Evolutionary conservation across 2,329 filamentous ascomycete species (phyloP).

Genomic region (Trichoderma lentiforme): DNA sequence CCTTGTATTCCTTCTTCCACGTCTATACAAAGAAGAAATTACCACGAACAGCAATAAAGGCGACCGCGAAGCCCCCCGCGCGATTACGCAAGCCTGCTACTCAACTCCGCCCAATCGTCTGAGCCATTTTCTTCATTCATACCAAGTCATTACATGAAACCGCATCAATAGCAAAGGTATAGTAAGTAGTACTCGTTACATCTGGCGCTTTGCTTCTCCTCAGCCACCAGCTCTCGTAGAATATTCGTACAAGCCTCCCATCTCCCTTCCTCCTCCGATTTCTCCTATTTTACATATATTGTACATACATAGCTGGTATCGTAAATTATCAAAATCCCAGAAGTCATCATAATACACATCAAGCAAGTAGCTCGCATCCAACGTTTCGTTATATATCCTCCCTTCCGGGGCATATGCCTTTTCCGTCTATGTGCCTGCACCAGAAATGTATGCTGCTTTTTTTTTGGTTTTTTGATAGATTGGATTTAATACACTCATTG

Average conservation of each 20-base stretch:
- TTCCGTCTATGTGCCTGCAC: background rate
- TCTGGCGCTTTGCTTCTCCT: background rate
- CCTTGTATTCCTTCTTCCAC: background rate
- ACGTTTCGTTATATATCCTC: background rate
- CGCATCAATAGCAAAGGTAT: background rate
- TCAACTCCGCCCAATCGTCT: background rate
- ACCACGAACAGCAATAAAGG: background rate
- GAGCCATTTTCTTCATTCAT: background rate
- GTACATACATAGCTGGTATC: conserved; percentile 6
- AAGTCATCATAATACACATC: background rate
- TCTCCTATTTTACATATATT: background rate
- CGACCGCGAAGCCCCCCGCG: background rate
- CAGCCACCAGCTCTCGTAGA: background rate
- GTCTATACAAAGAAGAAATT: background rate
- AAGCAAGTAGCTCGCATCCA: background rate
- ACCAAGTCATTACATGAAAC: background rate
- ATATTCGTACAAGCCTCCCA: background rate
- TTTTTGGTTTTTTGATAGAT: background rate
- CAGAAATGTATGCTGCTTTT: background rate
- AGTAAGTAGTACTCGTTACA: background rate
- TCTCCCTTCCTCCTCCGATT: background rate
- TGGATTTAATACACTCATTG: background rate
- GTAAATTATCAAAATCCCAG: background rate
- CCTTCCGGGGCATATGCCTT: too few species aligned
- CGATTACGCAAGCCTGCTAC: background rate